Evolutionary conservation across 805 yeast species (phyloP).

Genomic region (Hanseniaspora lindneri): DNA sequence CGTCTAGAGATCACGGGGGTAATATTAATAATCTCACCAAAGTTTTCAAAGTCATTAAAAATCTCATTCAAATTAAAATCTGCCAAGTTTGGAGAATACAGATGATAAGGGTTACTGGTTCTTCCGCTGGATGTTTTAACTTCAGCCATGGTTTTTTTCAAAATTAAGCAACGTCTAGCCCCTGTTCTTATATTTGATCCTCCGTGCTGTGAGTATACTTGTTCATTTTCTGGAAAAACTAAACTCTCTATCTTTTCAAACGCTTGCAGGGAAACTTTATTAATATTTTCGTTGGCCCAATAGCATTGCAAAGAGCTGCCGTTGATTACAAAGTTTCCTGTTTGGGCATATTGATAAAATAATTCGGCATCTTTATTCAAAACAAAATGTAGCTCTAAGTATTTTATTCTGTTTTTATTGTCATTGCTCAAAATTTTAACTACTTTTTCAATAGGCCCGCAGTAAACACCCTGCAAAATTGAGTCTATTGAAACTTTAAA

Average conservation of each 20-base stretch:
- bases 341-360: slow-evolving; percentile 41
- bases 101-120: slow-evolving; percentile 12
- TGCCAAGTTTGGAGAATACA: slow-evolving; percentile 34
- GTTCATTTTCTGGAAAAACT: slow-evolving; percentile 16
- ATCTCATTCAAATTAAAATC: slow-evolving; percentile 38
- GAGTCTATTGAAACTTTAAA: slow-evolving; percentile 36
- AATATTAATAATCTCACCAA: slow-evolving; percentile 51
- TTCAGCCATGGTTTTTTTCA: slow-evolving; percentile 31
- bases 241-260: slow-evolving; percentile 19
- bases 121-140: slow-evolving; percentile 17
- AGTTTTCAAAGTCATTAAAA: slow-evolving; percentile 39
- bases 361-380: slow-evolving; percentile 41
- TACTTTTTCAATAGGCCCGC: slow-evolving; percentile 58
- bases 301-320: slow-evolving; percentile 39
- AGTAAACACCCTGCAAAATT: slow-evolving; percentile 44
- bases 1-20: slow-evolving; percentile 57
- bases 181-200: slow-evolving; percentile 33
- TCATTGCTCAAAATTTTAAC: slow-evolving; percentile 22
- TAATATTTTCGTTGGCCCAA: slow-evolving; percentile 32
- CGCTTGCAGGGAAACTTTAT: slow-evolving; percentile 2
- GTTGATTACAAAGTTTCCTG: slow-evolving; percentile 47
- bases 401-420: slow-evolving; percentile 21
- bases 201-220: slow-evolving; percentile 15
- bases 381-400: slow-evolving; percentile 41
- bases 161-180: slow-evolving; percentile 46